Conservation (phyloP, 768 basidiomycete species). For the Multifurca ochricompacta region DNA sequence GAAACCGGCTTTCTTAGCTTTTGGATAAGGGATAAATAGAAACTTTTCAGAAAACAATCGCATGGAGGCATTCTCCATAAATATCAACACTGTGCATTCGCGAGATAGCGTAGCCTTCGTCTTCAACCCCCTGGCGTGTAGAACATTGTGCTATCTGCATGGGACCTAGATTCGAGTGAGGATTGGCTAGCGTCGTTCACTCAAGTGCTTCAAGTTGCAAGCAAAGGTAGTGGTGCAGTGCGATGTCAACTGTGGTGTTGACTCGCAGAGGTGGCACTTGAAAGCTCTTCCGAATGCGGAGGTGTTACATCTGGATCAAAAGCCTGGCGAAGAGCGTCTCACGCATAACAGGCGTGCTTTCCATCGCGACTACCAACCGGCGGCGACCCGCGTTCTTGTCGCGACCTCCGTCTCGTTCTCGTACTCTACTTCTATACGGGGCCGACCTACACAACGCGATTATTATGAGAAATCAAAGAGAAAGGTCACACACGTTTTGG, state of each 20-base stretch:
- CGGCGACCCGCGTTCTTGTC: background rate
- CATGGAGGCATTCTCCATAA: too few relatives aligned
- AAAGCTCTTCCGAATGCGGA: background rate
- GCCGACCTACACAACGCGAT: constrained; percentile 7
- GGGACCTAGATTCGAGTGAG: background rate
- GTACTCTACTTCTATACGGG: constrained; percentile 16
- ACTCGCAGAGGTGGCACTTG: too few relatives aligned
- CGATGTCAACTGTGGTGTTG: background rate
- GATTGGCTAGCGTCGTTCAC: background rate
- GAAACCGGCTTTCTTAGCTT: too few relatives aligned
- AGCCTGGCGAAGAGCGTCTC: background rate
- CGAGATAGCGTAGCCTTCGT: too few relatives aligned
- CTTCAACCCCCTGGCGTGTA: too few relatives aligned
- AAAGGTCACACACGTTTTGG: constrained; percentile 9
- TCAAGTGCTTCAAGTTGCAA: background rate
- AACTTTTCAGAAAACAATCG: too few relatives aligned
- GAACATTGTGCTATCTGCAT: background rate
- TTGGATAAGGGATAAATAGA: too few relatives aligned
- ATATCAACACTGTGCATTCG: too few relatives aligned
- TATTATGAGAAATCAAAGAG: background rate
- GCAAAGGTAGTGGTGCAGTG: background rate
- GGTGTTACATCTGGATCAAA: background rate
- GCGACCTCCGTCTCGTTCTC: constrained; percentile 14
- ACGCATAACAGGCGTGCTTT: background rate
- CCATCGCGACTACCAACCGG: constrained; percentile 12